These are phyloP conservation scores for Colletotrichum neosansevieriae DNA, from an alignment of 2,329 filamentous ascomycete genomes.

Conservation along the genomic window DNA sequence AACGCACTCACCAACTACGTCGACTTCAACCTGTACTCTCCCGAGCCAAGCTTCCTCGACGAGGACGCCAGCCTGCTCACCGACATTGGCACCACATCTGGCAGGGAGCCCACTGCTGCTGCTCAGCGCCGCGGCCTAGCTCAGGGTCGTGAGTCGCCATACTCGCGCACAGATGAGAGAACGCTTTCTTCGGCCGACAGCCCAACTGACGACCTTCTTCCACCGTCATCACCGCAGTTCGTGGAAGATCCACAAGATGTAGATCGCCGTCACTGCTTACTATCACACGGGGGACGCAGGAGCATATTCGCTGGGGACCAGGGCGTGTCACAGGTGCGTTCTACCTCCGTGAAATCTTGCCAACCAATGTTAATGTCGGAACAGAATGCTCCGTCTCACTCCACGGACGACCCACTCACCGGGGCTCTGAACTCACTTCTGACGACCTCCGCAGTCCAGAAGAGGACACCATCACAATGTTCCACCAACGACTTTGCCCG, in stretches of 20 bases:
- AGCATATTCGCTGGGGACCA: background rate
- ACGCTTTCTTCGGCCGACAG: background rate
- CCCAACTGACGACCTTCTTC: background rate
- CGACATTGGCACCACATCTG: slow-evolving; percentile 34
- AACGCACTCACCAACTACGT: slow-evolving; percentile 57
- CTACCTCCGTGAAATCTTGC: background rate
- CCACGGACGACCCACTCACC: background rate
- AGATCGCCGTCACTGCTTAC: background rate
- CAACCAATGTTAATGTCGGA: background rate
- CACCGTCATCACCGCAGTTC: background rate
- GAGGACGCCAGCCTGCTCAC: slow-evolving; percentile 58
- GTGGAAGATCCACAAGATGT: background rate
- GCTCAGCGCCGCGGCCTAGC: background rate
- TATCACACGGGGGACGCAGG: background rate
- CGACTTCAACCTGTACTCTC: slow-evolving; percentile 69
- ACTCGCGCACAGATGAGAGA: background rate
- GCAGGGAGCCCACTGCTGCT: background rate
- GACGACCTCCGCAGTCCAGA: background rate
- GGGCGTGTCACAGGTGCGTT: slow-evolving; percentile 8
- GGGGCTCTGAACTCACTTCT: background rate
- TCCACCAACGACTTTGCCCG: background rate
- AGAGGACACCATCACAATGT: background rate
- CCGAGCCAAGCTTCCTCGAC: slow-evolving; percentile 60
- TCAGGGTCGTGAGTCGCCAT: background rate
- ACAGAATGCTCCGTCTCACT: slow-evolving; percentile 4